phyloP scores from a whole-genome alignment of 1,284 basidiomycete genomes.

The Trametes sp. region DNA sequence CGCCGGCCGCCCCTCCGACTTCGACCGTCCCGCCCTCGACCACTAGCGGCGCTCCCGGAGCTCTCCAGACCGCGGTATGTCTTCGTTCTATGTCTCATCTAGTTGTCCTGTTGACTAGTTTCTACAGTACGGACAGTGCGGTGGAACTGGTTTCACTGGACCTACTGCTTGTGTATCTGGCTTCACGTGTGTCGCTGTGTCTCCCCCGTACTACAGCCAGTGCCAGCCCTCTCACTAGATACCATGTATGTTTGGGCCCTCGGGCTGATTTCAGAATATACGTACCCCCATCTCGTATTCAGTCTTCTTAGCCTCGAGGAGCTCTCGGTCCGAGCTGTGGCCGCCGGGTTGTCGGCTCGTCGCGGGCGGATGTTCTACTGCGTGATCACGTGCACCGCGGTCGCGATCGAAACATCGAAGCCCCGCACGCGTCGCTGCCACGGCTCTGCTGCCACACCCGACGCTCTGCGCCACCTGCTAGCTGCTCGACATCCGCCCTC shows the following conservation, averaged over 20 bases:
- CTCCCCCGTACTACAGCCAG: slow-evolving; percentile 34
- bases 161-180: slow-evolving; percentile 32
- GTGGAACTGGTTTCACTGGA: slow-evolving; percentile 37
- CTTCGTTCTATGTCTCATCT: not conserved
- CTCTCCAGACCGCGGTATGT: slow-evolving; percentile 36
- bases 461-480: not conserved
- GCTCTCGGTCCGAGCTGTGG: not conserved
- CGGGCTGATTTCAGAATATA: no score
- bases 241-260: not conserved
- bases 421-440: slow-evolving; percentile 1
- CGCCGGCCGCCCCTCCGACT: slow-evolving; percentile 18
- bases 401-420: slow-evolving; percentile 19
- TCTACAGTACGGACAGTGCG: slow-evolving; percentile 38
- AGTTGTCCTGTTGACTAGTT: not conserved
- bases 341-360: not conserved
- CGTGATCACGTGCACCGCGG: slow-evolving; percentile 13
- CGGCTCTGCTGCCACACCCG: slow-evolving; percentile 6
- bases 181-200: slow-evolving; percentile 27
- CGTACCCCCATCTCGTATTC: no score
- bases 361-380: not conserved
- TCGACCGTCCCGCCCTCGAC: slow-evolving; percentile 26
- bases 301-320: not conserved
- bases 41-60: slow-evolving; percentile 27
- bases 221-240: slow-evolving; percentile 24
- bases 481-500: slow-evolving; percentile 4